A percentile compares a stretch with the other conserved stretches of the same genome.
Evolutionary conservation across 2,329 filamentous ascomycete genomes (phyloP).

Genomic region (Pseudogymnoascus sp.): DNA sequence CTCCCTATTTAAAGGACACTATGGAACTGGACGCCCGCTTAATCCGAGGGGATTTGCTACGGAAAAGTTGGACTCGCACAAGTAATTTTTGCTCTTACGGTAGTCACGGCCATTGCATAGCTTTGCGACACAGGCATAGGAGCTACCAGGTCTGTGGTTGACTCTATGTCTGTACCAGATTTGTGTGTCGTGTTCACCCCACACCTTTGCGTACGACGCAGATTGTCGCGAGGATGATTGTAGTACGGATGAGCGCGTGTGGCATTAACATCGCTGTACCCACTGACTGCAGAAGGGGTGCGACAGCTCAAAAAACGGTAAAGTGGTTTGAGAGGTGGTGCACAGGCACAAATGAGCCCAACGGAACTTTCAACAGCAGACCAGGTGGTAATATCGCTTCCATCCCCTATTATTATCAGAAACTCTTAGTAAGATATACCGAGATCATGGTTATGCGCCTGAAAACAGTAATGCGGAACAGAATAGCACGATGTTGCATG

Average conservation of each 20-base stretch:
- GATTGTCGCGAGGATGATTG: neutral
- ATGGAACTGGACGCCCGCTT: too few relatives aligned
- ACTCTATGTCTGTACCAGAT: neutral
- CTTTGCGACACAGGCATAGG: neutral
- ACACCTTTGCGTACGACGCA: neutral
- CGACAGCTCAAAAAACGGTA: neutral
- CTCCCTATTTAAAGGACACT: too few relatives aligned
- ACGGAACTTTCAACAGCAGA: slow-evolving; percentile 14
- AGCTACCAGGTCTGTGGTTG: neutral
- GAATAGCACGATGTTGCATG: neutral
- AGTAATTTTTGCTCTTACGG: neutral
- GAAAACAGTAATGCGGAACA: neutral
- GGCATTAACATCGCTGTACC: neutral
- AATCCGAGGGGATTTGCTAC: too few relatives aligned
- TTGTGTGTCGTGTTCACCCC: neutral
- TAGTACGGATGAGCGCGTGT: neutral
- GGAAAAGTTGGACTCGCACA: too few relatives aligned
- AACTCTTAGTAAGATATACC: neutral
- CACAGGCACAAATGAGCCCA: slow-evolving; percentile 16
- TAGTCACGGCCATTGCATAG: neutral
- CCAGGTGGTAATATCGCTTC: slow-evolving; percentile 14
- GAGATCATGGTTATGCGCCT: neutral
- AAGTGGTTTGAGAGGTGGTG: slow-evolving; percentile 16
- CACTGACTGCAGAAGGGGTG: neutral
- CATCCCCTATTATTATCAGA: slow-evolving; percentile 11